Conservation (phyloP, 139 green algal genomes). For the Penium margaritaceum region DNA sequence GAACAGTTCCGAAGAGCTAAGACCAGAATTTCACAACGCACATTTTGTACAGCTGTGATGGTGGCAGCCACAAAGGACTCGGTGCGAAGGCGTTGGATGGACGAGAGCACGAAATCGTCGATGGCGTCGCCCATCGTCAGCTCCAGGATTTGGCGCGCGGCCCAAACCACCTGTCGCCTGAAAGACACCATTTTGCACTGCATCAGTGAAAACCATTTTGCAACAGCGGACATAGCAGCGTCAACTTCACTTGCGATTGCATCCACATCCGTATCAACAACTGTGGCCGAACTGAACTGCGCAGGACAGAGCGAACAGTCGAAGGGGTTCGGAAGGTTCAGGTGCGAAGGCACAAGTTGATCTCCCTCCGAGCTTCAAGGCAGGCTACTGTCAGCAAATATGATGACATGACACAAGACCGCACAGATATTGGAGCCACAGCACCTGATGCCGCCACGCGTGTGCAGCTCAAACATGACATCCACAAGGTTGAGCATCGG, state of each 20-base stretch:
- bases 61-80: background rate
- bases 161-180: constrained; percentile 38
- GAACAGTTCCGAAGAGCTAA: too few relatives aligned
- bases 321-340: too few relatives aligned
- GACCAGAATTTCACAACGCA: too few relatives aligned
- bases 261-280: background rate
- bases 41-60: too few relatives aligned
- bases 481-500: constrained; percentile 24
- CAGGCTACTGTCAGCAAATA: too few relatives aligned
- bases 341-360: too few relatives aligned
- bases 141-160: constrained; percentile 31
- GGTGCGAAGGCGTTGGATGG: constrained; percentile 24
- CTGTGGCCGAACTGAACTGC: too few relatives aligned
- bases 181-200: background rate
- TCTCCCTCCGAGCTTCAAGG: too few relatives aligned
- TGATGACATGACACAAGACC: too few relatives aligned
- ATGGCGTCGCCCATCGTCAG: constrained; percentile 34
- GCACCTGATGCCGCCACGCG: constrained; percentile 18
- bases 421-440: too few relatives aligned
- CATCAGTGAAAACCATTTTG: too few relatives aligned
- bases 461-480: constrained; percentile 12
- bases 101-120: constrained; percentile 28
- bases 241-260: background rate
- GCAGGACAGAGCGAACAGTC: too few relatives aligned
- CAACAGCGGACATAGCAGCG: background rate